Conservation (phyloP, 1,284 basidiomycete species). For the Naganishia albida region DNA sequence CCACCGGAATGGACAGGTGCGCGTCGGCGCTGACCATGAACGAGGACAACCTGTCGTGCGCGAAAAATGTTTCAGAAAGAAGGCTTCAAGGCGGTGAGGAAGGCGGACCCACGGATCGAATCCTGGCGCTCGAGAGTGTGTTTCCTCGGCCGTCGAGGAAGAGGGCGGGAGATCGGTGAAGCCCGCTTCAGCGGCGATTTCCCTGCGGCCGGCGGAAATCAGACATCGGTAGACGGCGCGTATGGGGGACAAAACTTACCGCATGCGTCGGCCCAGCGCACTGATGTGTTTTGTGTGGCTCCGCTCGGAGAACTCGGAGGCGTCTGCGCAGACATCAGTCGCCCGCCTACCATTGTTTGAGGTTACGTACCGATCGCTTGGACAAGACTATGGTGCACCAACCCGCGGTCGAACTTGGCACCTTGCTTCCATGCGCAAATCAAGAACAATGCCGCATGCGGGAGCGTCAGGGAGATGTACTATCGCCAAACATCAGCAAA, state of each 20-base stretch:
- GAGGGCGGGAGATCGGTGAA: slow-evolving; percentile 10
- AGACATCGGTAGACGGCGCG: background rate
- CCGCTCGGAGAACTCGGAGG: slow-evolving; percentile 16
- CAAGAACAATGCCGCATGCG: slow-evolving; percentile 45
- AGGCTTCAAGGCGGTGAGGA: too few species aligned
- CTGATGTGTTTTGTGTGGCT: slow-evolving; percentile 19
- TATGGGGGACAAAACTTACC: background rate
- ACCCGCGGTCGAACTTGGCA: slow-evolving; percentile 19
- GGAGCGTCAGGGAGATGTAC: slow-evolving; percentile 45
- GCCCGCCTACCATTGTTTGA: background rate
- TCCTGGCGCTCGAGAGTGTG: background rate
- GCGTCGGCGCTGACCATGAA: slow-evolving; percentile 7
- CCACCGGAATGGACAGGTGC: slow-evolving; percentile 2
- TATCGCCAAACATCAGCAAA: slow-evolving; percentile 15
- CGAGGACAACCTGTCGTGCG: background rate
- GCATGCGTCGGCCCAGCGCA: slow-evolving; percentile 8
- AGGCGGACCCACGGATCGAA: background rate
- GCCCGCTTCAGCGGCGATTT: slow-evolving; percentile 6
- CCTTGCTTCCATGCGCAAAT: slow-evolving; percentile 20
- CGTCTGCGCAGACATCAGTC: slow-evolving; percentile 2
- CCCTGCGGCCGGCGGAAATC: background rate
- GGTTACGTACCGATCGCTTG: slow-evolving; percentile 17
- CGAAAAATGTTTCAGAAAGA: too few species aligned
- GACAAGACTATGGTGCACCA: slow-evolving; percentile 15
- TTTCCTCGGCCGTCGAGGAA: background rate